A percentile compares a stretch with the other conserved stretches of the same genome.
These are phyloP conservation scores for Aquilaria yunnanensis DNA, from an alignment of 345 rosid species.

Conservation along the genomic window DNA sequence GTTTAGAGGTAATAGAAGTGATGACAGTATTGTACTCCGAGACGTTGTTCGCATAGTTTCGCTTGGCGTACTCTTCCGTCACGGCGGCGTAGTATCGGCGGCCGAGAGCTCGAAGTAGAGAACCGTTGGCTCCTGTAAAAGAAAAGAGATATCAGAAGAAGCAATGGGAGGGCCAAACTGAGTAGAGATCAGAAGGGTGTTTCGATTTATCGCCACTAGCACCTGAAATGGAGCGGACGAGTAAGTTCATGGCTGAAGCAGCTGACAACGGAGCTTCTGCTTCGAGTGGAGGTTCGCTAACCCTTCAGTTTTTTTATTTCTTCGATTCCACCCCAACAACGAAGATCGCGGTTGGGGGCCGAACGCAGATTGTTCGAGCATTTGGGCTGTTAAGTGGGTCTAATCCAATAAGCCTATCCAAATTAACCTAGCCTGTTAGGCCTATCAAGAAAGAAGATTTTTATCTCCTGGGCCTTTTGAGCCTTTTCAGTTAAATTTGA, in stretches of 20 bases:
- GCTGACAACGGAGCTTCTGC: slow-evolving; percentile 6
- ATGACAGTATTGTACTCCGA: slow-evolving; percentile 77
- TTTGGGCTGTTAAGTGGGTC: not conserved
- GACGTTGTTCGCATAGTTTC: slow-evolving; percentile 70
- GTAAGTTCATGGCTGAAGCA: slow-evolving; percentile 41
- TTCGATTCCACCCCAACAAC: too few species aligned
- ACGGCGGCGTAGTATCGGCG: slow-evolving; percentile 45
- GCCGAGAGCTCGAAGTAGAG: slow-evolving; percentile 41
- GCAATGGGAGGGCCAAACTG: not conserved
- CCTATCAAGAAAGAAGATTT: too few species aligned
- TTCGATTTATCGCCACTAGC: not conserved
- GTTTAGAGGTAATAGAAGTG: slow-evolving; percentile 48
- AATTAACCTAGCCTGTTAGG: too few species aligned
- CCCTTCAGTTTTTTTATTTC: not conserved
- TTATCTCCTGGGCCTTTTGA: too few species aligned
- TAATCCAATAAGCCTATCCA: not conserved
- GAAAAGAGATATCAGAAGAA: not conserved
- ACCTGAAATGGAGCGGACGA: slow-evolving; percentile 41
- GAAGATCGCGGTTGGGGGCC: too few species aligned
- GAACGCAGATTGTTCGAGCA: not conserved
- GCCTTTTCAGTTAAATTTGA: not conserved
- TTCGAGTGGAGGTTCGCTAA: not conserved
- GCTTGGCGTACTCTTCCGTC: slow-evolving; percentile 44
- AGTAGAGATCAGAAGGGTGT: not conserved
- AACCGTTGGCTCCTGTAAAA: slow-evolving; percentile 31